phyloP scores from a whole-genome alignment of 2,329 filamentous ascomycete species.

The Cladosporium cucumerinum region DNA sequence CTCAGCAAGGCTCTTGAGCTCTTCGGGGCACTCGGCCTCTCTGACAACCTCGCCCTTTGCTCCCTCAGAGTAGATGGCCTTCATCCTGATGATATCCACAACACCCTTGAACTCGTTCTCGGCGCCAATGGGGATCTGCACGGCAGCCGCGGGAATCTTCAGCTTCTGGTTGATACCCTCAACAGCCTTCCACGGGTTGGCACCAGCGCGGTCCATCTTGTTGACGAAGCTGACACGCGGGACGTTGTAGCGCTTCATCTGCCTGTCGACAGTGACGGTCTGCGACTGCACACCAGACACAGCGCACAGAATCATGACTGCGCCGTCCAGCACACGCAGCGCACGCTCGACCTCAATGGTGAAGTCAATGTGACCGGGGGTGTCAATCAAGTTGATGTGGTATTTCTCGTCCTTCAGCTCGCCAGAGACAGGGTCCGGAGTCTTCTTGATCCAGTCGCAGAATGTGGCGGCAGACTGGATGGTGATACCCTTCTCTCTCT shows the following conservation, averaged over 20 bases:
- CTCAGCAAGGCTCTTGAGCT: slow-evolving; percentile 69
- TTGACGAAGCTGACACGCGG: slow-evolving; percentile 95
- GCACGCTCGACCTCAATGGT: slow-evolving; percentile 98
- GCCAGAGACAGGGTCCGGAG: slow-evolving; percentile 46
- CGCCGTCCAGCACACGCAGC: slow-evolving; percentile 88
- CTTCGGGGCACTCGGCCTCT: slow-evolving; percentile 77
- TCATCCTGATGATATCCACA: slow-evolving; percentile 89
- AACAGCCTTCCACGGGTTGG: slow-evolving; percentile 95
- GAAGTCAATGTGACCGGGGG: slow-evolving; percentile 97
- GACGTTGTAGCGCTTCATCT: slow-evolving; percentile 98
- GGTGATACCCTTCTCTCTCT: slow-evolving; percentile 97
- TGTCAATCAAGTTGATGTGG: slow-evolving; percentile 98
- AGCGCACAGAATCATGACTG: slow-evolving; percentile 97
- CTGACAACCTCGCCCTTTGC: slow-evolving; percentile 71
- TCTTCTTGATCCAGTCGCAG: slow-evolving; percentile 88
- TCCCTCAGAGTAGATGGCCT: slow-evolving; percentile 88
- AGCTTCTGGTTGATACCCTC: slow-evolving; percentile 98
- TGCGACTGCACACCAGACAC: slow-evolving; percentile 97
- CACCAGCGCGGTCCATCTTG: slow-evolving; percentile 99
- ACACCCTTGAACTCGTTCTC: slow-evolving; percentile 93
- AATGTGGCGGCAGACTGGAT: slow-evolving; percentile 98
- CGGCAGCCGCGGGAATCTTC: slow-evolving; percentile 84
- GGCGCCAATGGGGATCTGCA: slow-evolving; percentile 89
- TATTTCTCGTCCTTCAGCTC: slow-evolving; percentile 84
- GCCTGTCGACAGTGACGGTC: slow-evolving; percentile 95